Percentiles rank a stretch among this genome's conserved stretches.
phyloP scores from a whole-genome alignment of 1,284 basidiomycete species.

The Vanrija sp. region DNA sequence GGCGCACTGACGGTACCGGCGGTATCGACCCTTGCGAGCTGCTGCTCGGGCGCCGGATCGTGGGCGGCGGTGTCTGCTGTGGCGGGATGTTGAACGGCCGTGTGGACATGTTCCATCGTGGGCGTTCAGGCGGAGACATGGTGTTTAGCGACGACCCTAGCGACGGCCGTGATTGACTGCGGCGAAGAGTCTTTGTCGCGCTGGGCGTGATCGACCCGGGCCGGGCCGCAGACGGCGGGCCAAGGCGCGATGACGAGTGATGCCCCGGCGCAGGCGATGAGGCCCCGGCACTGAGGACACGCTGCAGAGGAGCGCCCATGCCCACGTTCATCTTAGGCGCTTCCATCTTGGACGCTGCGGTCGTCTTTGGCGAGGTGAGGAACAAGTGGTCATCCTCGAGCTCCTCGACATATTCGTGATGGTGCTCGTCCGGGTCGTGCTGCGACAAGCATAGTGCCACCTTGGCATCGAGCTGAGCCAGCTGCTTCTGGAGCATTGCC shows the following conservation, averaged over 20 bases:
- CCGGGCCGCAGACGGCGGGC: not conserved
- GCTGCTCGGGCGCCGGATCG: conserved; percentile 1
- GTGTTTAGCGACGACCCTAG: not conserved
- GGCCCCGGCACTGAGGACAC: conserved; percentile 7
- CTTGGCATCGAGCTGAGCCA: conserved; percentile 32
- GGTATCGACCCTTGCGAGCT: not conserved
- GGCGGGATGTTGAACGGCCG: conserved; percentile 2
- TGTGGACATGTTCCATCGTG: conserved; percentile 31
- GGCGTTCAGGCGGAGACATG: conserved; percentile 1
- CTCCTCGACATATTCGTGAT: conserved; percentile 20
- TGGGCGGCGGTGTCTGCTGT: not conserved
- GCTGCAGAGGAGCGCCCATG: conserved; percentile 1
- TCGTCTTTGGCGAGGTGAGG: not conserved
- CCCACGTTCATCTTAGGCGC: not conserved
- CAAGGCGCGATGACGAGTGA: not conserved
- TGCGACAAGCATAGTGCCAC: conserved; percentile 25
- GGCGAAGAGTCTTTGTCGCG: conserved; percentile 1
- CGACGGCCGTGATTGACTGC: not conserved
- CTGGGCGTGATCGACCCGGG: conserved; percentile 7
- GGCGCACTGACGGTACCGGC: conserved; percentile 8
- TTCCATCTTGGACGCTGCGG: not conserved
- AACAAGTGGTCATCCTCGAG: conserved; percentile 18
- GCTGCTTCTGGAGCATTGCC: conserved; percentile 25
- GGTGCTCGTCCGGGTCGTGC: conserved; percentile 13
- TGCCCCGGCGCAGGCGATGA: not conserved